Percentiles rank a stretch among this genome's conserved stretches.
Evolutionary conservation across 1,284 basidiomycete genomes (phyloP).

Genomic region (Tilletia horrida): DNA sequence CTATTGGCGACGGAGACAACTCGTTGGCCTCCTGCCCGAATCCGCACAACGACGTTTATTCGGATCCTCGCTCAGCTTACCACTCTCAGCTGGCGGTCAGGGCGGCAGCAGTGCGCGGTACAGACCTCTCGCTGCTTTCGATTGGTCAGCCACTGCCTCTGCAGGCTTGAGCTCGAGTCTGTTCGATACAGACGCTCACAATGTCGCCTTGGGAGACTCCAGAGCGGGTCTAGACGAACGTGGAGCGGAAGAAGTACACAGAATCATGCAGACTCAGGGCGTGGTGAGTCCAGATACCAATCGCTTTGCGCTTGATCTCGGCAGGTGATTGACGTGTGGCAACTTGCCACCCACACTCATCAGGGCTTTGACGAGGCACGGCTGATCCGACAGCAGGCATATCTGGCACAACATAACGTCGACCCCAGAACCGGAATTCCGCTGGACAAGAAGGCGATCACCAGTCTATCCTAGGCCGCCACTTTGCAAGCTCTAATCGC

Average conservation of each 20-base stretch:
- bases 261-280: constrained; percentile 38
- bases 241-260: constrained; percentile 42
- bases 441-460: constrained; percentile 48
- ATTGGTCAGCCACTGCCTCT: constrained; percentile 32
- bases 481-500: background rate
- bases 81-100: background rate
- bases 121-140: constrained; percentile 22
- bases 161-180: constrained; percentile 38
- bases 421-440: constrained; percentile 50
- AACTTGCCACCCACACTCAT: background rate
- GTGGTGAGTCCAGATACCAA: constrained; percentile 29
- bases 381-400: constrained; percentile 42
- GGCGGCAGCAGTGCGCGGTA: constrained; percentile 21
- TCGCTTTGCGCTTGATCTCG: background rate
- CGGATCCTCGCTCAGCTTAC: background rate
- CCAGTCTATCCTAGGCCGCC: constrained; percentile 23
- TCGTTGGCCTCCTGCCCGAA: constrained; percentile 26
- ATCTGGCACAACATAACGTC: constrained; percentile 40
- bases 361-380: constrained; percentile 50
- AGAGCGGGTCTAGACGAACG: constrained; percentile 40
- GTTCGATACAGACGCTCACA: constrained; percentile 46
- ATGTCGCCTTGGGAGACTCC: constrained; percentile 38
- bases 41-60: constrained; percentile 19
- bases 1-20: constrained; percentile 27
- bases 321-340: no score